Evolutionary conservation across 805 yeast genomes (phyloP), one percentile per base, ranked within the genome.

Genomic region (Blastobotrys terrestris): DNA sequence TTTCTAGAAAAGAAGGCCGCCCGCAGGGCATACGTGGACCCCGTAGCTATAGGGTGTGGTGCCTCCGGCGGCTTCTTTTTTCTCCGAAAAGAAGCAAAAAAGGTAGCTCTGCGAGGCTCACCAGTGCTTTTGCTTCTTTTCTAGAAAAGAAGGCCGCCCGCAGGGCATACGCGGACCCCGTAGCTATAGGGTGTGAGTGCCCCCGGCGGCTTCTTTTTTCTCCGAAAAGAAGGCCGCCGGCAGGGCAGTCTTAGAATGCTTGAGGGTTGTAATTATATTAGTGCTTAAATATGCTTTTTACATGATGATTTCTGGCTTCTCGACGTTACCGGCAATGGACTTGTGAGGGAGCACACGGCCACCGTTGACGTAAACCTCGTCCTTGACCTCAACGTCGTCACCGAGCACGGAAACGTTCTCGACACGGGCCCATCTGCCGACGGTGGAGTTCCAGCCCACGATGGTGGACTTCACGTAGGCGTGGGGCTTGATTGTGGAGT

Each of bases 291-390:
- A 39, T n/a, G 7, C 22, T 11, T 3, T 42, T 63, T 80, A 94
- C 99, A 94, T 94, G 76, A 94, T 94, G 79, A 94, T 94, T 67
- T 96, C 86, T 70, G 96, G 98, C 75, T 86, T 84, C 81, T 95
- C 98, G 72, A 94, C 96, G 72, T 94, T 94, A 62, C 90, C 80
- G 60, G 96, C 85, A 73, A 94, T 92, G 58, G 96, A 79, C 81
- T 94, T 94, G 83, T 94, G 99, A 63, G 99, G 99, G 70, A 94
- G 83, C 62, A 94, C 97, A 73, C 94, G 90, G 76, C 97, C 99
- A 75, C 99, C 99, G 75, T 94, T 94, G 67, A 94, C 95, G 81
- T 94, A 94, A 72, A 94, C 81, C 80, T 92, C 99, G 72, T 94
- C 97, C 79, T 92, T 89, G 71, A 94, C 89, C 72, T 91, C 95